phyloP scores from a whole-genome alignment of 1,284 basidiomycete genomes.

The Malassezia equina region DNA sequence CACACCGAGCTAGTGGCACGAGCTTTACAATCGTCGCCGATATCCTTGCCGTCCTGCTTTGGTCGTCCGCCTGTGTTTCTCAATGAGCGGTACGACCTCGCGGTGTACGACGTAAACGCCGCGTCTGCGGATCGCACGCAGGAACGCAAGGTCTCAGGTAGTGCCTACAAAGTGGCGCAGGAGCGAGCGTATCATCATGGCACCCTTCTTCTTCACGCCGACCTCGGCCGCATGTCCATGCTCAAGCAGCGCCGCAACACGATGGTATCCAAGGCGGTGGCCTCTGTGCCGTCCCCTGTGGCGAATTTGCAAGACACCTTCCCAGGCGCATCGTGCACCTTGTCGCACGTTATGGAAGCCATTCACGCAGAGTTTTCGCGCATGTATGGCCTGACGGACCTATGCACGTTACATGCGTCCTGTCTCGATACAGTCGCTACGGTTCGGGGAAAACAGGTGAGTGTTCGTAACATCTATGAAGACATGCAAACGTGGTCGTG shows the following conservation, averaged over 20 bases:
- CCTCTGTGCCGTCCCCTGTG: constrained; percentile 83
- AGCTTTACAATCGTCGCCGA: constrained; percentile 59
- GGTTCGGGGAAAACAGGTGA: constrained; percentile 16
- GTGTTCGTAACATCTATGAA: constrained; percentile 20
- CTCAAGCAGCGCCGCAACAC: constrained; percentile 58
- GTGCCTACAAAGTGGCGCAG: constrained; percentile 89
- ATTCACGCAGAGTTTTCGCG: constrained; percentile 63
- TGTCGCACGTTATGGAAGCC: constrained; percentile 58
- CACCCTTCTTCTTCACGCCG: constrained; percentile 74
- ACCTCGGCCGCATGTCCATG: constrained; percentile 27
- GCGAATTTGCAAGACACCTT: constrained; percentile 63
- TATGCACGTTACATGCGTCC: constrained; percentile 20
- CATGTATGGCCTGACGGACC: constrained; percentile 52
- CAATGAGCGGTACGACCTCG: constrained; percentile 75
- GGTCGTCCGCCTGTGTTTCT: constrained; percentile 48
- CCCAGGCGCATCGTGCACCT: constrained; percentile 55
- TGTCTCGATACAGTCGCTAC: neutral
- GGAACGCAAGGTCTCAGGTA: constrained; percentile 72
- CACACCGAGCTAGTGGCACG: constrained; percentile 70
- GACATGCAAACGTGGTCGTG: constrained; percentile 72
- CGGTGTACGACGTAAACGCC: constrained; percentile 16
- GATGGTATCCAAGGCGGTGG: constrained; percentile 69
- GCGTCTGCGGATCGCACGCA: constrained; percentile 14
- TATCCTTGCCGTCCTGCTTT: constrained; percentile 10
- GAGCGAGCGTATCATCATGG: constrained; percentile 93